These are phyloP conservation scores for Sugiyamaella castrensis DNA, from an alignment of 1,139 yeast genomes.

Conservation along the genomic window DNA sequence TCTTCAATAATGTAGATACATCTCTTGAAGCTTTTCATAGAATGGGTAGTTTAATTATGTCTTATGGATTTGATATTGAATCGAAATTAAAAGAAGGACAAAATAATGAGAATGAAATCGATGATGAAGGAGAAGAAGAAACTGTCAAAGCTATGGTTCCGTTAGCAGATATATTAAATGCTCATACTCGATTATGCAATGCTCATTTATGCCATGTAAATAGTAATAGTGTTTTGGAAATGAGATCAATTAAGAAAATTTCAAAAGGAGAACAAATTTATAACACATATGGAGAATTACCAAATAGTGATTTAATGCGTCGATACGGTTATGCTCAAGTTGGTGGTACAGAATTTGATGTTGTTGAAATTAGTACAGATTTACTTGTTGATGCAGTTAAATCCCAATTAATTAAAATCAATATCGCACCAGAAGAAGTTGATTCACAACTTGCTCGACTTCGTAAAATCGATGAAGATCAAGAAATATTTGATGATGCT, in stretches of 20 bases:
- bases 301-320: slow-evolving; percentile 82
- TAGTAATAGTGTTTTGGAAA: slow-evolving; percentile 49
- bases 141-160: slow-evolving; percentile 86
- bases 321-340: slow-evolving; percentile 88
- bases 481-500: slow-evolving; percentile 33
- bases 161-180: slow-evolving; percentile 83
- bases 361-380: slow-evolving; percentile 58
- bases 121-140: slow-evolving; percentile 43
- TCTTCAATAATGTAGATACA: slow-evolving; percentile 30
- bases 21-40: slow-evolving; percentile 60
- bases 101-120: slow-evolving; percentile 38
- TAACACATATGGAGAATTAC: slow-evolving; percentile 87
- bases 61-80: slow-evolving; percentile 63
- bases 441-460: slow-evolving; percentile 13
- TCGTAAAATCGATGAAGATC: slow-evolving; percentile 22
- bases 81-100: slow-evolving; percentile 25
- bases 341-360: slow-evolving; percentile 71
- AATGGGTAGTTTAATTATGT: slow-evolving; percentile 67
- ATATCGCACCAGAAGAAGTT: slow-evolving; percentile 20
- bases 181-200: slow-evolving; percentile 76
- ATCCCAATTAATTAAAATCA: slow-evolving; percentile 13
- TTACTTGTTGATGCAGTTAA: slow-evolving; percentile 25
- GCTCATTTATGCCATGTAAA: slow-evolving; percentile 52
- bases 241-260: slow-evolving; percentile 68
- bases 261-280: slow-evolving; percentile 67